Conservation (phyloP, 768 basidiomycete genomes). For the Pleurotus pulmonarius region DNA sequence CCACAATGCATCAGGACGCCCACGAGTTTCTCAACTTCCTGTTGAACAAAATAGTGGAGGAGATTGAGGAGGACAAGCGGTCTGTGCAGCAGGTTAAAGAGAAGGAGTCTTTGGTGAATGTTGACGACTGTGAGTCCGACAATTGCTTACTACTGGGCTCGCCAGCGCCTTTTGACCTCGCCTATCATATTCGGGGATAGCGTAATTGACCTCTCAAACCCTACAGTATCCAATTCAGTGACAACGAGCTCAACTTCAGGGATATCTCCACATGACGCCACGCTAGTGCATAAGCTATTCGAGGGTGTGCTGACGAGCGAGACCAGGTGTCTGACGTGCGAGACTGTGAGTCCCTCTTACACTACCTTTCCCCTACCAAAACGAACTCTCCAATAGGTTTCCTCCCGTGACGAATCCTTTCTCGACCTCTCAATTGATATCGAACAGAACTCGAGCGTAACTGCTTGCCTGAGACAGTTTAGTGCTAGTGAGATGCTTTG, state of each 20-base stretch:
- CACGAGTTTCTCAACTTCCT: conserved; percentile 97
- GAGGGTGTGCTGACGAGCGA: conserved; percentile 95
- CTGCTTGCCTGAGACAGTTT: conserved; percentile 93
- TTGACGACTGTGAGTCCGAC: conserved; percentile 64
- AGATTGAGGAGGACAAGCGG: conserved; percentile 74
- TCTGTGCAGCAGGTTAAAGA: conserved; percentile 15
- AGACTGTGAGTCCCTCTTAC: conserved; percentile 62
- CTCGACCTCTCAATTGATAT: conserved; percentile 99
- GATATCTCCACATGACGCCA: conserved; percentile 47
- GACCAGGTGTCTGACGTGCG: conserved; percentile 96
- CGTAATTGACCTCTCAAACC: not conserved
- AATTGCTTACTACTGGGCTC: not conserved
- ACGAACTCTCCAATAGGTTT: conserved; percentile 49
- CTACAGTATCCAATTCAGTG: conserved; percentile 57
- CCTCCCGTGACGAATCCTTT: conserved; percentile 93
- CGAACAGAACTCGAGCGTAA: conserved; percentile 95
- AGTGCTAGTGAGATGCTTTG: conserved; percentile 98
- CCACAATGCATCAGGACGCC: conserved; percentile 91
- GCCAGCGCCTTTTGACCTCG: conserved; percentile 3
- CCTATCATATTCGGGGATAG: not conserved
- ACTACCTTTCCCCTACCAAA: conserved; percentile 7
- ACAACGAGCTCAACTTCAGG: conserved; percentile 45
- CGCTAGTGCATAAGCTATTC: conserved; percentile 89
- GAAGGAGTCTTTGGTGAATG: conserved; percentile 31
- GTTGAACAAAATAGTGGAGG: conserved; percentile 90